Base-by-base conservation (phyloP, 495 filamentous ascomycete species). In the Ramalina intermedia region DNA sequence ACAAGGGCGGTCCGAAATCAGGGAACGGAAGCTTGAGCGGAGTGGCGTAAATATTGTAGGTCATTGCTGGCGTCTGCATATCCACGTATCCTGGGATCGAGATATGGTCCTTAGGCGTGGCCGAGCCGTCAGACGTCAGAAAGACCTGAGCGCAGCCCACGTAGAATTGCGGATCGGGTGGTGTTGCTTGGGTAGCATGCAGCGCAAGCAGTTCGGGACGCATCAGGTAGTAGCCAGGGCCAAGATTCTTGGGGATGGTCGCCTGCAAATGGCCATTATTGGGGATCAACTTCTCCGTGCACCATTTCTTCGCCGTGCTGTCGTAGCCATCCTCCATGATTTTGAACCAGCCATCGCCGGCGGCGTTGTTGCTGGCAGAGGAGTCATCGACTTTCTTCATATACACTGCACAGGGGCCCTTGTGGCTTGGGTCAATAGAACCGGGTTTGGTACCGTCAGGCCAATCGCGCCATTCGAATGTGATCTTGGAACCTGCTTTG, bases 271-370 rank as follows among this genome's bases (percentile, higher is more conserved):
- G 67, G n/a, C 83, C 82, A 26, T 77, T 68, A 60, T 78, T 76
- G 21, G 59, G 65, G 47, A 81, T 82, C 39, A 89, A 56, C 40
- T 75, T 75, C 51, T 83, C 71, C 1, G 80, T 81, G 54, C 85
- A 85, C 77, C 81, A 87, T 49, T 73, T 64, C 3, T 66, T 66
- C 41, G 58, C 54, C 6, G 40, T 41, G 2, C 64, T 51, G 56
- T 80, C 72, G 57, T 82, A 84, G 42, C 79, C 81, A 29, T 78
- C 71, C 40, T 82, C 68, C 65, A 65, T 84, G 60, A 90, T 78
- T 69, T 87, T 88, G 69, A 90, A 84, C 85, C 85, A 90, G 18
- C 85, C 84, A 48, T 63, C 62, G 4, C 84, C 83, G 24, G 67
- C 59, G 26, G 70, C 72, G 48, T 66, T 64, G 51, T 67, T 53